Conservation (phyloP, 352 stramenopile species). For the Lagenidium giganteum region DNA sequence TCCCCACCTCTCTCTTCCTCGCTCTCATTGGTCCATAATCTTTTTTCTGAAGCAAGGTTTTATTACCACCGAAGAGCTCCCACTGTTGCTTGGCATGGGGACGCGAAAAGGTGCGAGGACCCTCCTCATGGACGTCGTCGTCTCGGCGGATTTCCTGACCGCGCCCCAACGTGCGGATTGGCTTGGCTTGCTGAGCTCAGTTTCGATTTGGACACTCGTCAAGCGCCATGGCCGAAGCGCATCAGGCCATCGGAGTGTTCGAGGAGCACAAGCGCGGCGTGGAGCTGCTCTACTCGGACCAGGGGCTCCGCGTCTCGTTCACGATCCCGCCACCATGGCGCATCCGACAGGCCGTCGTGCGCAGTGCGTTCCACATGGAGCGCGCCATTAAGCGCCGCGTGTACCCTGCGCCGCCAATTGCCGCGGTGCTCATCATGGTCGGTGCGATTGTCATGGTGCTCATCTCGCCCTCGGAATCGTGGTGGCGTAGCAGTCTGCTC, state of each 20-base stretch:
- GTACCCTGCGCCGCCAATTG: conserved; percentile 71
- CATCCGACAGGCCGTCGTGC: conserved; percentile 54
- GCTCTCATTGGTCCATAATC: neutral
- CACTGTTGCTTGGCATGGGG: neutral
- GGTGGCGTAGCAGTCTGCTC: conserved; percentile 74
- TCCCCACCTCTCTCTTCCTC: neutral
- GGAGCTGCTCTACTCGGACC: conserved; percentile 80
- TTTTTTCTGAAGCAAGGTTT: neutral
- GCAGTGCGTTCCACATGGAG: conserved; percentile 67
- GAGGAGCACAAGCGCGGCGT: conserved; percentile 84
- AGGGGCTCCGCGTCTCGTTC: conserved; percentile 81
- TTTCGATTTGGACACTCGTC: neutral
- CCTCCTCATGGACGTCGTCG: neutral
- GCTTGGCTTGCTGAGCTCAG: neutral
- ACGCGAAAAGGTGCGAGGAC: neutral
- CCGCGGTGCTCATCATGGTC: conserved; percentile 48
- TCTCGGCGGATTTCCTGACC: neutral
- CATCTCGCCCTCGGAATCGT: conserved; percentile 64
- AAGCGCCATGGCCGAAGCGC: conserved; percentile 73
- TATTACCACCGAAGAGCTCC: neutral
- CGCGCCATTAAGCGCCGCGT: conserved; percentile 63
- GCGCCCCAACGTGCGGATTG: neutral
- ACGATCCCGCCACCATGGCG: conserved; percentile 78
- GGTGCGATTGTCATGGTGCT: conserved; percentile 59
- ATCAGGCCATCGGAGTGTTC: conserved; percentile 81